phyloP scores from a whole-genome alignment of 2,329 filamentous ascomycete genomes.

The Akanthomyces lecanii region DNA sequence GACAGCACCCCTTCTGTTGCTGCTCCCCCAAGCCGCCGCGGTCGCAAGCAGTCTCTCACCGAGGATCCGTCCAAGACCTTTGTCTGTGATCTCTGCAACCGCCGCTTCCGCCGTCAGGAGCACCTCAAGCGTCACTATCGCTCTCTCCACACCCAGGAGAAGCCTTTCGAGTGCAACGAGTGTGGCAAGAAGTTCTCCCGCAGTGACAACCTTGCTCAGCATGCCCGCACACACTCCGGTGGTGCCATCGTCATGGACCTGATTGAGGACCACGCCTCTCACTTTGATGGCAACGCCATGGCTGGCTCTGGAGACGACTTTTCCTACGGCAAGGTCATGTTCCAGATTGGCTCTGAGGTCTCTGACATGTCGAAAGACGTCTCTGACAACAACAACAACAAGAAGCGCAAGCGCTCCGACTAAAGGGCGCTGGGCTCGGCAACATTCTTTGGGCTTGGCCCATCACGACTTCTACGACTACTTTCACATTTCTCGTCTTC shows the following conservation, averaged over 20 bases:
- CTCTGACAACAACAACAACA: conserved; percentile 40
- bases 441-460: conserved; percentile 5
- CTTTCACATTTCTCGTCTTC: conserved; percentile 3
- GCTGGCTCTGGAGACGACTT: conserved; percentile 55
- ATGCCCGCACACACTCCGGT: conserved; percentile 87
- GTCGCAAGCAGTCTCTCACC: conserved; percentile 96
- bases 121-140: conserved; percentile 98
- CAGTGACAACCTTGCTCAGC: conserved; percentile 94
- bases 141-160: conserved; percentile 96
- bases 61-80: conserved; percentile 99
- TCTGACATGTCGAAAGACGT: conserved; percentile 56
- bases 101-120: conserved; percentile 95
- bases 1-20: conserved; percentile 40
- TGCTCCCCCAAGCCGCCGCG: conserved; percentile 75
- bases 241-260: conserved; percentile 90
- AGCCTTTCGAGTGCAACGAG: conserved; percentile 96
- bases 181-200: conserved; percentile 99
- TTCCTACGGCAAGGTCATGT: conserved; percentile 71
- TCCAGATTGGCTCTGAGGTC: conserved; percentile 72
- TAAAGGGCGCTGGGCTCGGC: conserved; percentile 33
- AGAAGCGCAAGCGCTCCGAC: conserved; percentile 72
- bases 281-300: conserved; percentile 42
- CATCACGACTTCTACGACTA: conserved; percentile 15
- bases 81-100: conserved; percentile 92
- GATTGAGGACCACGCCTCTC: conserved; percentile 63